Conservation (phyloP, 116 monocot species). For the Posidonia oceanica region DNA sequence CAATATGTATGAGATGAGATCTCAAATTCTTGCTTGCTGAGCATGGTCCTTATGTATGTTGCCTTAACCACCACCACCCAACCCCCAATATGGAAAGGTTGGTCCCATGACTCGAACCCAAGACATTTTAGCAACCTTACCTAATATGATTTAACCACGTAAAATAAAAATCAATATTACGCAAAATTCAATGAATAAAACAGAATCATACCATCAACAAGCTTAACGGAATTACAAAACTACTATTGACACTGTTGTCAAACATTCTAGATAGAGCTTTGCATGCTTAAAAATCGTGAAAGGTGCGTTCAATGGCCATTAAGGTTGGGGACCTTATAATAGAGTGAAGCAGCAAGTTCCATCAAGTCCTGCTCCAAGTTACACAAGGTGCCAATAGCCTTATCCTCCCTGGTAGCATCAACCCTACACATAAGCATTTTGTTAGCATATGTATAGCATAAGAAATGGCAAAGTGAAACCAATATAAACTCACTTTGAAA, state of each 20-base stretch:
- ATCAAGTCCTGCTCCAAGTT: slow-evolving; percentile 36
- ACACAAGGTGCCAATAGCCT: slow-evolving; percentile 22
- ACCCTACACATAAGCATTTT: slow-evolving; percentile 18
- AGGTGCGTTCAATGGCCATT: no score
- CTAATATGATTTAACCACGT: no score
- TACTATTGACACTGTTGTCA: not conserved
- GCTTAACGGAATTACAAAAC: not conserved
- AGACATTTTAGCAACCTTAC: no score
- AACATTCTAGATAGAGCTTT: not conserved
- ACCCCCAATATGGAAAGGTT: no score
- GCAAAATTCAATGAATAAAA: no score
- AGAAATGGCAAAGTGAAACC: slow-evolving; percentile 1
- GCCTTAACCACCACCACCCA: no score
- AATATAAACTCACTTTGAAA: slow-evolving; percentile 24
- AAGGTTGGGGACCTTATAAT: slow-evolving; percentile 49
- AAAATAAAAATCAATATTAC: no score
- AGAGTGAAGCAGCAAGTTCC: slow-evolving; percentile 64
- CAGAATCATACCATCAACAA: no score
- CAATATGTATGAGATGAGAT: no score
- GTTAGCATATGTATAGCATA: not conserved
- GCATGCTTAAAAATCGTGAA: not conserved
- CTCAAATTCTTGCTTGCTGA: no score
- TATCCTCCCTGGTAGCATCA: slow-evolving; percentile 59
- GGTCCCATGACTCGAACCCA: no score
- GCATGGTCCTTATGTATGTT: no score